Evolutionary conservation across 2,329 filamentous ascomycete genomes (phyloP).

Genomic region (Colletotrichum sp.): DNA sequence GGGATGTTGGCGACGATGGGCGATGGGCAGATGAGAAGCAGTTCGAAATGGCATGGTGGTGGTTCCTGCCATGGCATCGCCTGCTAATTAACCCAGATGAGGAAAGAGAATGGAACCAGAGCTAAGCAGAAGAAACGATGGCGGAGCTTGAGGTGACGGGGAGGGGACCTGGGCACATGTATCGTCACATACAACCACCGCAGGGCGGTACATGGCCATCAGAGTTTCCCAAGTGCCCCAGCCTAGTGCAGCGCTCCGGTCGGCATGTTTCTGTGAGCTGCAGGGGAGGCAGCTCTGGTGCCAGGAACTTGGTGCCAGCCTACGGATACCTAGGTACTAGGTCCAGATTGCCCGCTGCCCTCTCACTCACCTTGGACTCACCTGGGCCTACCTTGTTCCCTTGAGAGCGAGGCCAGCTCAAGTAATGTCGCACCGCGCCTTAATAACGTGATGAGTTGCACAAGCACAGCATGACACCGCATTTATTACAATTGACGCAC

Average conservation of each 20-base stretch:
- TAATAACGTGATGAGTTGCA: background rate
- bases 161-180: background rate
- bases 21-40: background rate
- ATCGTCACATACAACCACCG: background rate
- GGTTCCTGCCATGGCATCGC: background rate
- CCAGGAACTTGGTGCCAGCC: background rate
- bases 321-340: background rate
- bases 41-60: background rate
- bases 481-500: background rate
- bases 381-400: background rate
- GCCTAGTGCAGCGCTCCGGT: background rate
- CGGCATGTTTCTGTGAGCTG: conserved; percentile 2
- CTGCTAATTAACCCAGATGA: background rate
- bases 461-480: background rate
- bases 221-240: background rate
- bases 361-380: background rate
- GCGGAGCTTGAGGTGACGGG: background rate
- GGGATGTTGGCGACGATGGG: background rate
- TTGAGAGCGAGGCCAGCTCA: too few species aligned
- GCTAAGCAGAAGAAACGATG: background rate
- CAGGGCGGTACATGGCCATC: background rate
- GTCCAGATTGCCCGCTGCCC: background rate
- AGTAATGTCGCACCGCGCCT: background rate
- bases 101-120: background rate
- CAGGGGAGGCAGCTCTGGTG: background rate